These are phyloP conservation scores for Aspergillus ibericus DNA, from an alignment of 2,329 filamentous ascomycete species.

Conservation along the genomic window DNA sequence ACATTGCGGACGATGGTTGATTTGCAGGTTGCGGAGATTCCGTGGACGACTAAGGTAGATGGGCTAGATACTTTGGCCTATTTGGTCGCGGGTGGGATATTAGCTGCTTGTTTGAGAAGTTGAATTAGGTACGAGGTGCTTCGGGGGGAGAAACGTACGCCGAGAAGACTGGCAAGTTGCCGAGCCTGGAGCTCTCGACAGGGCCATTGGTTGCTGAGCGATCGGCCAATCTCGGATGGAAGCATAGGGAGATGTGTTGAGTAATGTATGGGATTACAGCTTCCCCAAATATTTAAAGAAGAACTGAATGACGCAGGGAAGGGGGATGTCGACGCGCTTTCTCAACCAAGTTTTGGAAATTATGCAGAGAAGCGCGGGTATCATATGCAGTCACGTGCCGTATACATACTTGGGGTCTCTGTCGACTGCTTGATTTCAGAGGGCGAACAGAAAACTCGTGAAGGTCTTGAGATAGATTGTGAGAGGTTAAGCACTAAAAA, in stretches of 20 bases:
- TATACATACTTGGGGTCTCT: background rate
- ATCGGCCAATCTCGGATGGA: slow-evolving; percentile 33
- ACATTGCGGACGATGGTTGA: slow-evolving; percentile 66
- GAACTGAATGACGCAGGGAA: background rate
- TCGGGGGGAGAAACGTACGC: slow-evolving; percentile 28
- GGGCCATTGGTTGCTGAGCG: slow-evolving; percentile 44
- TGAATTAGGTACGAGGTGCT: background rate
- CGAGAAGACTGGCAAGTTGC: slow-evolving; percentile 44
- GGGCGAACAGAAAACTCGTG: too few species aligned
- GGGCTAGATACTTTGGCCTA: slow-evolving; percentile 61
- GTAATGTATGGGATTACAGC: background rate
- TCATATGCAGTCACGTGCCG: slow-evolving; percentile 1
- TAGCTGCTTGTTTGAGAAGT: background rate
- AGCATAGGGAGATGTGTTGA: slow-evolving; percentile 23
- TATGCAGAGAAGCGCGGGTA: background rate
- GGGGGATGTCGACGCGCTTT: background rate
- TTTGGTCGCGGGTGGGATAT: background rate
- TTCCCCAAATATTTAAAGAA: background rate
- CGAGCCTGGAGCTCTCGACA: slow-evolving; percentile 45
- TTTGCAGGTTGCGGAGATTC: slow-evolving; percentile 85
- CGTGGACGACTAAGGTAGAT: slow-evolving; percentile 75
- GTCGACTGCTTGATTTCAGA: too few species aligned
- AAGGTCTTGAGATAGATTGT: background rate
- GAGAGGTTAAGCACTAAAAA: background rate
- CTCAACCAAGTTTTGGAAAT: background rate